phyloP scores from a whole-genome alignment of 1,139 yeast species.

The Magnusiomyces starmeri region DNA sequence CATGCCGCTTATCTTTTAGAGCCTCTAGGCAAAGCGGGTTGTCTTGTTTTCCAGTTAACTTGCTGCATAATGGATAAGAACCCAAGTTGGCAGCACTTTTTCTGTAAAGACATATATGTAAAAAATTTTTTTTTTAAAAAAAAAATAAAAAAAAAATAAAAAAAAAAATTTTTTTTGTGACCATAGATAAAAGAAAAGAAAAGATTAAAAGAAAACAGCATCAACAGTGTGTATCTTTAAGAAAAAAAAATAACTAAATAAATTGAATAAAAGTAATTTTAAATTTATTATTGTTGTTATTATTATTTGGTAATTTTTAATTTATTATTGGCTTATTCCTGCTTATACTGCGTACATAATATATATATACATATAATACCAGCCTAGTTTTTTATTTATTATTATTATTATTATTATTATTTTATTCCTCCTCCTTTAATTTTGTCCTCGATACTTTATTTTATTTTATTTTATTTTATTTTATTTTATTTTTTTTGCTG shows the following conservation, averaged over 20 bases:
- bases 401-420: background rate
- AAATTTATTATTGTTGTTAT: background rate
- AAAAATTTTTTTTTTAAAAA: background rate
- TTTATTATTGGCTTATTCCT: too few relatives aligned
- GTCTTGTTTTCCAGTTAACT: too few relatives aligned
- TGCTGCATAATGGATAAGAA: too few relatives aligned
- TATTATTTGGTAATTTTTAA: background rate
- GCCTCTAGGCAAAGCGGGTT: background rate
- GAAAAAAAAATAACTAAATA: constrained; percentile 1
- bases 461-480: constrained; percentile 3
- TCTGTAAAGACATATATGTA: too few relatives aligned
- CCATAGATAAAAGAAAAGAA: background rate
- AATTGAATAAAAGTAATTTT: constrained; percentile 4
- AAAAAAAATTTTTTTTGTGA: background rate
- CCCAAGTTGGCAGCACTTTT: too few relatives aligned
- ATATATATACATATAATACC: background rate
- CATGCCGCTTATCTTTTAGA: background rate
- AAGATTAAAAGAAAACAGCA: too few relatives aligned
- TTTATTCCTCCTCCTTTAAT: constrained; percentile 8
- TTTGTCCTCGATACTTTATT: constrained; percentile 4
- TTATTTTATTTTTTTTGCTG: constrained; percentile 2
- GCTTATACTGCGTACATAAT: too few relatives aligned
- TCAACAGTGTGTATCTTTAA: too few relatives aligned
- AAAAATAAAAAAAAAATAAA: background rate
- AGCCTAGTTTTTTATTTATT: background rate